phyloP scores from a whole-genome alignment of 768 basidiomycete species.

The Exsudoporus frostii region DNA sequence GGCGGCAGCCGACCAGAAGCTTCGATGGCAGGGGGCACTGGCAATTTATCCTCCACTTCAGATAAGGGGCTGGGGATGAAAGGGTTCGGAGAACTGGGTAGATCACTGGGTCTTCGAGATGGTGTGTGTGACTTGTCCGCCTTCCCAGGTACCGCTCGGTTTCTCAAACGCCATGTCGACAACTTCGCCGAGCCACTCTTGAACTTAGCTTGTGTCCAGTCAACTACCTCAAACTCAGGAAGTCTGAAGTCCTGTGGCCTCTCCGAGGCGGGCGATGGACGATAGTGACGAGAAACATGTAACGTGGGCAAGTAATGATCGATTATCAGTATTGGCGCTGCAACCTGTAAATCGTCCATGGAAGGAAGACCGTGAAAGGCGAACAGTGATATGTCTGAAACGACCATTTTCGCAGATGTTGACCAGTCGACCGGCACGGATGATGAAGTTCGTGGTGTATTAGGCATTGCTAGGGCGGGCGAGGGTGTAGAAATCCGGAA shows the following conservation, averaged over 20 bases:
- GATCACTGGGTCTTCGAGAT: constrained; percentile 12
- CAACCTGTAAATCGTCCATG: constrained; percentile 25
- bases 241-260: constrained; percentile 30
- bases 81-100: constrained; percentile 16
- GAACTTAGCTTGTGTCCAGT: constrained; percentile 56
- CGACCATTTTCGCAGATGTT: constrained; percentile 16
- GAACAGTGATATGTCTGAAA: constrained; percentile 57
- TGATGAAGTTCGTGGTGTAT: not conserved
- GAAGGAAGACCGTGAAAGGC: constrained; percentile 37
- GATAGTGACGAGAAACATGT: constrained; percentile 44
- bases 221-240: constrained; percentile 55
- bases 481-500: constrained; percentile 10
- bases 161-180: constrained; percentile 60
- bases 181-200: constrained; percentile 46
- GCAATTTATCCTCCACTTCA: constrained; percentile 12
- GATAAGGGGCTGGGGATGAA: constrained; percentile 18
- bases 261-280: constrained; percentile 34
- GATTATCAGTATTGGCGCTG: constrained; percentile 69
- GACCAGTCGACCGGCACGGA: not conserved
- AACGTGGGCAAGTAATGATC: constrained; percentile 65
- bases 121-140: constrained; percentile 18
- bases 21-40: constrained; percentile 19
- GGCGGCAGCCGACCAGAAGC: constrained; percentile 6
- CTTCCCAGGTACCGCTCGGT: constrained; percentile 21
- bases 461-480: constrained; percentile 1